Base-by-base conservation (phyloP, 495 filamentous ascomycete genomes). In the Oleoguttula mirabilis region DNA sequence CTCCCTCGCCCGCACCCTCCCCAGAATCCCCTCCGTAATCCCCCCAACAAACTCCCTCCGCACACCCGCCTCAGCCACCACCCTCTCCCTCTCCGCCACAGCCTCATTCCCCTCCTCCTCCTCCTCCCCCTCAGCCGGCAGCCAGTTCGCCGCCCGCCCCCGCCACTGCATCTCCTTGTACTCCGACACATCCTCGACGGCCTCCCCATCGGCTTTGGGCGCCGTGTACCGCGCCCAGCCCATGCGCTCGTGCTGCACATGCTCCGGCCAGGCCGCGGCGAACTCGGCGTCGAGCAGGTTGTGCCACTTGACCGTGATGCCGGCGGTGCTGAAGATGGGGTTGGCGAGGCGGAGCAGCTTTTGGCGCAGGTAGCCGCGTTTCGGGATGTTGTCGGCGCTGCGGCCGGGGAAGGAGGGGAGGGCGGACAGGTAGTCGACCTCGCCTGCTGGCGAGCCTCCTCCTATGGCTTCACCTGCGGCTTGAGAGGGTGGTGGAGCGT, bases 231-330 rank as follows among this genome's bases (percentile, higher is more conserved):
- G 15, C 10, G n/a, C 20, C 37, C 41, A 45, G 15, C 34, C 46
- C 46, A 54, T 49, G 8, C 23, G 15, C 20, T 41, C 39, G 28
- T 57, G 54, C 25, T 28, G 30, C 8, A 54, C 47, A 10, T 31
- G 25, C 10, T 32, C 22, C 7, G 54, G 54, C 54, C 54, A 57
- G 2, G 17, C 27, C 11, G 31, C 31, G 6, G 54, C 54, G 35
- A 32, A 51, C 22, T 54, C 51, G 12, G 51, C 44, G 45, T 57
- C 54, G 25, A 51, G 37, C 4, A 49, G 21, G 44, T 57, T 38
- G 3, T 37, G 14, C 54, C 54, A 57, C 16, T 47, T 15, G 12
- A 56, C 37, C 12, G 19, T 45, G 3, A 54, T 47, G 31, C 50
- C 50, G 1, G 47, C 41, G 2, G 30, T 38, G 21, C 17, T 36